These are phyloP conservation scores for Tilletia horrida DNA, from an alignment of 1,284 basidiomycete genomes.

Conservation along the genomic window DNA sequence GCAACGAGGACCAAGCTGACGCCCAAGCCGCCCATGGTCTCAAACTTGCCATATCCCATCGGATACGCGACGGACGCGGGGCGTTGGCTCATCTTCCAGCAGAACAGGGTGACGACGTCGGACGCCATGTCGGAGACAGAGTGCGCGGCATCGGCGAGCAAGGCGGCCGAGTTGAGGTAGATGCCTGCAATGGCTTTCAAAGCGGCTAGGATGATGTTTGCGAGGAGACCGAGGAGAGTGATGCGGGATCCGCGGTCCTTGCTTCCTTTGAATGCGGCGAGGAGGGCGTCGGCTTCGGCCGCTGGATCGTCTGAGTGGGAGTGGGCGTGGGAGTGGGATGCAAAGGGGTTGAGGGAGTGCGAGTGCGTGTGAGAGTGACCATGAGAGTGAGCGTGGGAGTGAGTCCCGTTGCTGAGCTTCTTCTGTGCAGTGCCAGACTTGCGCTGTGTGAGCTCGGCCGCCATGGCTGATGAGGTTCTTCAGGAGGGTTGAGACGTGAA, in stretches of 20 bases:
- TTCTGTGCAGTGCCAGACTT: background rate
- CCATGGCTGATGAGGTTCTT: background rate
- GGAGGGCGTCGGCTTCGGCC: slow-evolving; percentile 53
- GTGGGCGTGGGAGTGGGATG: slow-evolving; percentile 33
- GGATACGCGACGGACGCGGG: slow-evolving; percentile 75
- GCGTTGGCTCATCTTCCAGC: slow-evolving; percentile 80
- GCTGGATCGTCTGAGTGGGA: slow-evolving; percentile 48
- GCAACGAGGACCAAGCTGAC: slow-evolving; percentile 74
- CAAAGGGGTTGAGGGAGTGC: slow-evolving; percentile 22
- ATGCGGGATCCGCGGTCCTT: slow-evolving; percentile 54
- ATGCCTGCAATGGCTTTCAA: slow-evolving; percentile 67
- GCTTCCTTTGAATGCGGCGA: slow-evolving; percentile 47
- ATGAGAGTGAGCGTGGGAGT: slow-evolving; percentile 12
- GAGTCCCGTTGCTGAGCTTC: background rate
- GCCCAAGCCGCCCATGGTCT: slow-evolving; percentile 82
- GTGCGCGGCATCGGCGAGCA: slow-evolving; percentile 93
- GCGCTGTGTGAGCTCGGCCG: background rate
- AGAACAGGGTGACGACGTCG: slow-evolving; percentile 88
- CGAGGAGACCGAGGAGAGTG: slow-evolving; percentile 66
- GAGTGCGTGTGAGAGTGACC: slow-evolving; percentile 13
- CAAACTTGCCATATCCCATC: slow-evolving; percentile 83
- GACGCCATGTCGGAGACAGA: slow-evolving; percentile 80
- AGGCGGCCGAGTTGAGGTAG: slow-evolving; percentile 71
- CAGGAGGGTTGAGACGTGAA: background rate
- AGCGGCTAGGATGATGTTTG: slow-evolving; percentile 77